Evolutionary conservation across 192 early-diverging fungal species (phyloP), one percentile per base, ranked within the genome.

Genomic region (Rhizophagus prolifer): DNA sequence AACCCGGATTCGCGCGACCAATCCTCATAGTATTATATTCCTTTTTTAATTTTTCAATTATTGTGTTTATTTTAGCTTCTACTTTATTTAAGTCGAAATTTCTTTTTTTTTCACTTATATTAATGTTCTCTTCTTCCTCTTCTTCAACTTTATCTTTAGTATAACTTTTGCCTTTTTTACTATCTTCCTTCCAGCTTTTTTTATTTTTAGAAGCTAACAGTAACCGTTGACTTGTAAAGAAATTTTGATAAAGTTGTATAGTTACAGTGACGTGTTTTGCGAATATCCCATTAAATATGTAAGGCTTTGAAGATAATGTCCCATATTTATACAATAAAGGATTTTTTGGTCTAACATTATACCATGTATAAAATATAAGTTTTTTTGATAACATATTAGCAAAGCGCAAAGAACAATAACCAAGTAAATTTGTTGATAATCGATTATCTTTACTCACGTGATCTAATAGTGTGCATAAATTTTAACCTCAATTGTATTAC

Each of bases 1-100:
- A 78, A 91, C 91, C 87, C 76, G 94, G 94, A 78, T 87, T 93
- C 10, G 92, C 94, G 30, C 91, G 83, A 14, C 94, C 94, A 16
- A 88, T 83, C 26, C 91, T 80, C 79, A 94, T 81, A 3, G 85
- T 79, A 72, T 82, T 83, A 60, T 93, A 86, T 78, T 93, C 92
- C 41, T 82, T 84, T 76, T 89, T 86, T n/a, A 95, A 83, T 13
- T 86, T 74, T 58, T 89, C 86, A 8, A 92, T 70, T 12, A 84
- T 84, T 36, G 84, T 75, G n/a, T 83, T 81, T 85, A 91, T 88
- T 68, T 88, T 85, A 71, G 88, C 82, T 28, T 82, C 82, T 67
- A 89, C 79, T 77, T 85, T 83, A n/a, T 86, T 76, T 28, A 87
- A 79, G 77, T 95, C 88, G 63, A 92, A 91, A 21, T 78, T 81